Evolutionary conservation across 371 early-diverging fungal genomes (phyloP), one percentile per base, ranked within the genome.

Genomic region (Apophysomyces trapeziformis): DNA sequence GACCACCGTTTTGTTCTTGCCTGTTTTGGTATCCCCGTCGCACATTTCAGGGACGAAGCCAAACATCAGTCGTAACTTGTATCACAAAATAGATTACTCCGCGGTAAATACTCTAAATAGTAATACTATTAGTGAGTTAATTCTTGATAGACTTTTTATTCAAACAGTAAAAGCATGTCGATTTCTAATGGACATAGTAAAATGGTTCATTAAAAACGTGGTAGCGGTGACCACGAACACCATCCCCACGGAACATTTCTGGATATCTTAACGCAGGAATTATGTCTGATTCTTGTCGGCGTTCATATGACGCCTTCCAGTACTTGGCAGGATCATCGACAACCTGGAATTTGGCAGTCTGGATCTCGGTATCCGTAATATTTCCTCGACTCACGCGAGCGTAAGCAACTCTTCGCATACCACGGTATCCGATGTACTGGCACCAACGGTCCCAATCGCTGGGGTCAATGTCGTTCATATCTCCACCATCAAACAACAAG

Each of bases 331-430:
- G 79, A 57, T 80, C 77, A n/a, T 84, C 80, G 14, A 90, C 82
- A 9, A 92, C 75, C 66, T 87, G 85, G 83, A 90, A 93, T 77
- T 92, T 92, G 66, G 88, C 94, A n/a, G 84, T 81, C 71, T 93
- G 94, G 65, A 93, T 91, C 78, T 93, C 94, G 4, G 94, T 93
- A 63, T 93, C 94, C 0, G 94, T 92, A 66, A 93, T 91, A 39
- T 89, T 85, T 26, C 92, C 93, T 64, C 91, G 92, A 60, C 88
- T 87, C 54, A 93, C 74, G 61, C 94, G 87, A 21, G 94, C 93
- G 72, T 92, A 93, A 46, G 83, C 92, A 41, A 85, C 68, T 65
- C 92, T 86, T 73, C 90, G 86, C 63, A 93, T 71, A 12, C 93
- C 93, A 68, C 92, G 88, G 82, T 84, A 92, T 50, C 88, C 92